phyloP scores from a whole-genome alignment of 495 filamentous ascomycete species.

The Talaromyces stipitatus region DNA sequence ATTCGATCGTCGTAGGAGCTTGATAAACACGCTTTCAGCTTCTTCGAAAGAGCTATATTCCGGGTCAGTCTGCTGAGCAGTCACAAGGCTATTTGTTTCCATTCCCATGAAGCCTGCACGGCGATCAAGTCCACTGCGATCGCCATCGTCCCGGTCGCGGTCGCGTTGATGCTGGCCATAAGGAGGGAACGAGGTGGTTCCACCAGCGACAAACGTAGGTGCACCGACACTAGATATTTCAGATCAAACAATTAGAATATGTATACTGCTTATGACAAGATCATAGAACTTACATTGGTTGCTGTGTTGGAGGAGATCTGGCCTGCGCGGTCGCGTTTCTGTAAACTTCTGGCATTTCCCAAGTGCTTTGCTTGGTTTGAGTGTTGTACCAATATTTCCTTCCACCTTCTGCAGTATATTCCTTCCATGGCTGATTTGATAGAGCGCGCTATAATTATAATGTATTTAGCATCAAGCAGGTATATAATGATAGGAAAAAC shows the following conservation, averaged over 20 bases:
- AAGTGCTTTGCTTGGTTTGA: conserved; percentile 84
- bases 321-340: conserved; percentile 58
- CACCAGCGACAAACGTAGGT: conserved; percentile 62
- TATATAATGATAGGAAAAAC: conserved; percentile 12
- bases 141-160: conserved; percentile 46
- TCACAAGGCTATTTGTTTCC: conserved; percentile 51
- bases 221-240: conserved; percentile 33
- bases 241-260: not conserved
- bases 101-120: conserved; percentile 54
- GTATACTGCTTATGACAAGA: not conserved
- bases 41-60: conserved; percentile 83
- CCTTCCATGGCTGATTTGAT: conserved; percentile 82
- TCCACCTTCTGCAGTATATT: conserved; percentile 79
- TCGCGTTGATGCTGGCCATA: conserved; percentile 33
- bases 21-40: conserved; percentile 89
- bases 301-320: conserved; percentile 36
- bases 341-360: conserved; percentile 88
- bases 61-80: conserved; percentile 62
- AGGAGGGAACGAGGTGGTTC: conserved; percentile 46
- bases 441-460: conserved; percentile 57
- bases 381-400: conserved; percentile 92
- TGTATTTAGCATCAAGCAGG: conserved; percentile 7
- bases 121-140: conserved; percentile 55
- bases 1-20: conserved; percentile 75
- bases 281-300: conserved; percentile 50